Percentiles rank a stretch among this genome's conserved stretches.
Conservation (phyloP, 2,329 filamentous ascomycete species). For the Coleophoma eucalyptorum region DNA sequence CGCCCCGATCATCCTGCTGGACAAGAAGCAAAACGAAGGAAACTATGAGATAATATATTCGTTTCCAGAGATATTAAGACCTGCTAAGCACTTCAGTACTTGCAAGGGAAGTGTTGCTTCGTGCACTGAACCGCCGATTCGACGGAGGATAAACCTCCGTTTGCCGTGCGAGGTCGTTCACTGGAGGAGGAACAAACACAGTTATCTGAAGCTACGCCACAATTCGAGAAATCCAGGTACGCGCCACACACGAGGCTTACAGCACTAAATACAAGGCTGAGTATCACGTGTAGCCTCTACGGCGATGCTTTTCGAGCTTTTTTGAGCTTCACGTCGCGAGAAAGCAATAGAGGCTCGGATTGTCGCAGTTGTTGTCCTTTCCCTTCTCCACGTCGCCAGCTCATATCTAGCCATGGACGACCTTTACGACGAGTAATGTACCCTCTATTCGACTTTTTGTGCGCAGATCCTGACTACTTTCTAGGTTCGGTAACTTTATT, state of each 20-base stretch:
- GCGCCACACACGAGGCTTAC: background rate
- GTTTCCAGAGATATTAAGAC: too few species aligned
- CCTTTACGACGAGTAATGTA: slow-evolving; percentile 86
- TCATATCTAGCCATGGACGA: slow-evolving; percentile 67
- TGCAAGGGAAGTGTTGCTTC: too few species aligned
- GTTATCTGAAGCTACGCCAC: too few species aligned
- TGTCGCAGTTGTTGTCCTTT: slow-evolving; percentile 10
- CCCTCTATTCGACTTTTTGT: background rate
- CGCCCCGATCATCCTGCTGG: background rate
- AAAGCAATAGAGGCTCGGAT: slow-evolving; percentile 4
- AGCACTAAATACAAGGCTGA: slow-evolving; percentile 10
- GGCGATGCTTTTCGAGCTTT: slow-evolving; percentile 12
- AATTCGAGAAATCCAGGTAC: too few species aligned
- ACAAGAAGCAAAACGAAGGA: background rate
- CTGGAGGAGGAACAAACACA: too few species aligned
- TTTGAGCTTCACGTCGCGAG: slow-evolving; percentile 19
- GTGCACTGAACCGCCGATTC: too few species aligned
- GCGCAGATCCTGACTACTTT: slow-evolving; percentile 13
- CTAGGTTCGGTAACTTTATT: slow-evolving; percentile 95
- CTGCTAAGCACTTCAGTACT: too few species aligned
- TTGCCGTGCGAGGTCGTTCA: too few species aligned
- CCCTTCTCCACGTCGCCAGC: background rate
- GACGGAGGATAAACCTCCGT: too few species aligned
- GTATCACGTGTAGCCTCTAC: slow-evolving; percentile 14
- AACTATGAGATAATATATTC: background rate